Evolutionary conservation across 2,329 filamentous ascomycete species (phyloP).

Genomic region (Colletotrichum echinochloae): DNA sequence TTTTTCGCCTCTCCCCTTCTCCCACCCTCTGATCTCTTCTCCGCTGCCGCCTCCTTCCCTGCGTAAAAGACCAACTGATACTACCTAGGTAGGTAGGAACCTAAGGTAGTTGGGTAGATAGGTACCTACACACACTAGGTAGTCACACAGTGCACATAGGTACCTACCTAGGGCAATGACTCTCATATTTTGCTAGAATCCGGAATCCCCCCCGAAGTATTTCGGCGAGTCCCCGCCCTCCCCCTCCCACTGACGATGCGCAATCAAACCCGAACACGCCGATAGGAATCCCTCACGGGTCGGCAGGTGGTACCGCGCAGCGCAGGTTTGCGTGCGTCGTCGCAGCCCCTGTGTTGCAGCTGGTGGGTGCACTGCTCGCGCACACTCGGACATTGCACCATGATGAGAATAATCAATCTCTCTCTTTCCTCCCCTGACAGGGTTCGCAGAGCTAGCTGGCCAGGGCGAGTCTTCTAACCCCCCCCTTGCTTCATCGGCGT

Average conservation of each 20-base stretch:
- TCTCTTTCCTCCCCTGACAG: background rate
- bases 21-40: background rate
- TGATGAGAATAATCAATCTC: background rate
- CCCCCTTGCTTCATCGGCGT: background rate
- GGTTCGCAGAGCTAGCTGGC: background rate
- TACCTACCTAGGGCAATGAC: background rate
- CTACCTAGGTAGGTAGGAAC: too few relatives aligned
- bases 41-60: background rate
- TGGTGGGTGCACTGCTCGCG: background rate
- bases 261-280: slow-evolving; percentile 21
- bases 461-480: background rate
- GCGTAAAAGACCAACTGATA: background rate
- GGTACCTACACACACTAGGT: too few relatives aligned
- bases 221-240: slow-evolving; percentile 20
- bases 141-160: slow-evolving; percentile 1
- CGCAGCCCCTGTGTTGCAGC: slow-evolving; percentile 13
- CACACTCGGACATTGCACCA: slow-evolving; percentile 5
- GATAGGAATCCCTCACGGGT: slow-evolving; percentile 15
- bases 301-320: slow-evolving; percentile 24
- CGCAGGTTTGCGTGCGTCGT: background rate
- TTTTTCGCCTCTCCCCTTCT: slow-evolving; percentile 20
- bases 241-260: slow-evolving; percentile 18
- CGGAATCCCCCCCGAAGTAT: slow-evolving; percentile 30
- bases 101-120: too few relatives aligned
- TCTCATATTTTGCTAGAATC: background rate